phyloP scores from a whole-genome alignment of 352 stramenopile genomes.

The Pythium phragmiticola region DNA sequence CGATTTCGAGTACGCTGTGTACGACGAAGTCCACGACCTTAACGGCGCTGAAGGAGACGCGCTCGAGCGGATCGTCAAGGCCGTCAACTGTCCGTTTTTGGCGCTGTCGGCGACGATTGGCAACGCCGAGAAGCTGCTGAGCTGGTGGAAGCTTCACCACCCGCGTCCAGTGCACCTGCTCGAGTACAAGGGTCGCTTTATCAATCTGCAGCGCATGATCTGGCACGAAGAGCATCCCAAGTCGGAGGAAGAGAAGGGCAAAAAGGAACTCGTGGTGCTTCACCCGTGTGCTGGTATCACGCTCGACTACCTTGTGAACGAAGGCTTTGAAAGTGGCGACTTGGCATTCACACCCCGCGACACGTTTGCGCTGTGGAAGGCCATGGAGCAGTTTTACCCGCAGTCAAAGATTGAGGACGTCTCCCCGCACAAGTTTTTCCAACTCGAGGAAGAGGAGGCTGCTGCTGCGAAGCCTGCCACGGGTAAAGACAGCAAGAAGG shows the following conservation, averaged over 20 bases:
- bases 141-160: slow-evolving; percentile 94
- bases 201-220: slow-evolving; percentile 98
- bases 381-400: slow-evolving; percentile 75
- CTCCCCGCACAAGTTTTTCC: slow-evolving; percentile 95
- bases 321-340: slow-evolving; percentile 80
- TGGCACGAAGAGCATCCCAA: slow-evolving; percentile 69
- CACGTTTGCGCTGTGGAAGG: slow-evolving; percentile 95
- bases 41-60: slow-evolving; percentile 96
- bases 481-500: slow-evolving; percentile 26
- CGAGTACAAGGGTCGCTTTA: slow-evolving; percentile 97
- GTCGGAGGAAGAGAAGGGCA: slow-evolving; percentile 32
- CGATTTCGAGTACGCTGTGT: slow-evolving; percentile 98
- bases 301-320: slow-evolving; percentile 80
- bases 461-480: slow-evolving; percentile 15
- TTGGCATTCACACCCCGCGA: slow-evolving; percentile 96
- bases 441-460: slow-evolving; percentile 43
- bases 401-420: slow-evolving; percentile 88
- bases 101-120: slow-evolving; percentile 98
- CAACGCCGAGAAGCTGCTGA: slow-evolving; percentile 92
- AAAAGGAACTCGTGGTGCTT: slow-evolving; percentile 68
- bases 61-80: slow-evolving; percentile 95
- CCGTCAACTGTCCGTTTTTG: slow-evolving; percentile 95
- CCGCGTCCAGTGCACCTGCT: slow-evolving; percentile 87
- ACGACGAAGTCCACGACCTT: slow-evolving; percentile 98
- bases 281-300: slow-evolving; percentile 85